Percentiles rank a stretch among this genome's conserved stretches.
These are phyloP conservation scores for Venturia effusa DNA, from an alignment of 2,329 filamentous ascomycete genomes.

Conservation along the genomic window DNA sequence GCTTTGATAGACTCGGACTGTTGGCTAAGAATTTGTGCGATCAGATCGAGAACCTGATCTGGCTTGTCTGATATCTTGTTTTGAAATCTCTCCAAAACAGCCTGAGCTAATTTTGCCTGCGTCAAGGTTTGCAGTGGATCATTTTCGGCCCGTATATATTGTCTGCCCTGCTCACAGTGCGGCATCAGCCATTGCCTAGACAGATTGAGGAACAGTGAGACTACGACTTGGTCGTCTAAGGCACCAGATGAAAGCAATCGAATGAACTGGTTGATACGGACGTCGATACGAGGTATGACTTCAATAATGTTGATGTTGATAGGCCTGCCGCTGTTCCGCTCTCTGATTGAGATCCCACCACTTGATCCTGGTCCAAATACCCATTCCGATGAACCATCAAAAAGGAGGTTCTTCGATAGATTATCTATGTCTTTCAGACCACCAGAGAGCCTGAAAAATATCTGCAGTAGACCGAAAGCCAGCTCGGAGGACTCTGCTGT, in stretches of 20 bases:
- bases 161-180: conserved; percentile 10
- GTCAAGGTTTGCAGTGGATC: conserved; percentile 41
- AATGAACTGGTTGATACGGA: background rate
- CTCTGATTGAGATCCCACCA: conserved; percentile 42
- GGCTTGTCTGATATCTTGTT: conserved; percentile 54
- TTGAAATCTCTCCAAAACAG: conserved; percentile 51
- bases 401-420: conserved; percentile 46
- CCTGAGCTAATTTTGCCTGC: conserved; percentile 53
- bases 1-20: conserved; percentile 31
- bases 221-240: conserved; percentile 44
- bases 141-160: background rate
- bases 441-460: conserved; percentile 47
- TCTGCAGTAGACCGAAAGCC: conserved; percentile 38
- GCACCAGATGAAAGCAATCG: conserved; percentile 27
- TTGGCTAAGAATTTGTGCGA: conserved; percentile 46
- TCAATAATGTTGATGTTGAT: background rate
- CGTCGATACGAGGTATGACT: conserved; percentile 4
- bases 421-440: conserved; percentile 37
- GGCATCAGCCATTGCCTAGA: conserved; percentile 47
- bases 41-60: conserved; percentile 52
- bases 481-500: conserved; percentile 31
- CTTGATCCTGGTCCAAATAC: conserved; percentile 36
- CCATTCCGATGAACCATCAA: conserved; percentile 45
- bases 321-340: conserved; percentile 3
- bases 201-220: conserved; percentile 49